Base-by-base conservation (phyloP, 768 basidiomycete species). In the Serendipita sp. region DNA sequence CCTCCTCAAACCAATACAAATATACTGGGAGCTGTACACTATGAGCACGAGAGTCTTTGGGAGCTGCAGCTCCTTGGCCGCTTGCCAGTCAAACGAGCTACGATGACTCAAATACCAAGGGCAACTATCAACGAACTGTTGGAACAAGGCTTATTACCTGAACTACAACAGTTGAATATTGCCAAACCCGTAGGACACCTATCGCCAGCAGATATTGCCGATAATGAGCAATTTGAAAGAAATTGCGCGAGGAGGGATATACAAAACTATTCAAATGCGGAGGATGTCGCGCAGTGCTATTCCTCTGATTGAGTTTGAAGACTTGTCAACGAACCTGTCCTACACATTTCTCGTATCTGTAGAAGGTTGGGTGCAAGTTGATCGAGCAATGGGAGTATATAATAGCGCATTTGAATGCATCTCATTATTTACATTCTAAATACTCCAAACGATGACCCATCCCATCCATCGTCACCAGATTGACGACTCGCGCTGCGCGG, bases 371-470 rank as follows among this genome's bases (percentile, higher is more conserved):
- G 1, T 24, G 24, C 24, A 24, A 24, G 24, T 24, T 24, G 24
- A 24, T 24, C 24, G 24, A 24, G 24, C 24, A 24, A 24, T 24
- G 24, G 1, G 24, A 24, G 24, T 24, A 53, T 53, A 18, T 53
- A 16, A n/a, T 7, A 18, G n/a, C 32, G 18, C 16, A 53, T 24
- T n/a, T 5, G 10, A 53, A 24, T 24, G 15, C 16, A 53, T n/a
- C 32, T 32, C 18, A 53, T 66, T 10, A 10, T 5, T 74, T 79
- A 94, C 92, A 94, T 94, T 67, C 92, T 83, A 76, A 92, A 94
- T 44, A 90, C 89, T 3, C 92, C 92, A 75, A 88, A 93, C 45
- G 71, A 73, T 16, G 70, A 70, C n/a, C 67, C 64, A 68, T 75
- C 71, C 72, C 73, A 66, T 72, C 74, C 88, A 89, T 89, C 3